Percentiles rank a stretch among this genome's conserved stretches.
Conservation (phyloP, 2,329 filamentous ascomycete genomes). For the Arthrinium puccinioides region DNA sequence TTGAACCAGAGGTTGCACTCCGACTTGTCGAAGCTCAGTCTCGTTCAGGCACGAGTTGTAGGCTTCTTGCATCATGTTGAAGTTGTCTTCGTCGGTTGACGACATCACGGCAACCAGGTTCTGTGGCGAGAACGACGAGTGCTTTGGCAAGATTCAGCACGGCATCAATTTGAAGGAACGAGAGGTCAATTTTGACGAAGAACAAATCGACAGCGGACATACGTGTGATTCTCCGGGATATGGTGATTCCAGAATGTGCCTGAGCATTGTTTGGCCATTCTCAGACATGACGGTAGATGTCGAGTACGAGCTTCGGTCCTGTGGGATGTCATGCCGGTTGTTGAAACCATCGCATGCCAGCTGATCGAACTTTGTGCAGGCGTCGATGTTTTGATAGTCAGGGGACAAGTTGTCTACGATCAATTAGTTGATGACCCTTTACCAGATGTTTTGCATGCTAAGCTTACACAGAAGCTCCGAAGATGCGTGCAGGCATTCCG, state of each 20-base stretch:
- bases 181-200: too few relatives aligned
- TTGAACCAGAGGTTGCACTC: conserved; percentile 46
- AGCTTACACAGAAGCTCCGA: conserved; percentile 46
- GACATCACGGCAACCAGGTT: conserved; percentile 26
- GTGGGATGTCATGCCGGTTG: conserved; percentile 54
- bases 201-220: conserved; percentile 11
- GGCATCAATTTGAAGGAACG: too few relatives aligned
- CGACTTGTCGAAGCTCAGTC: conserved; percentile 44
- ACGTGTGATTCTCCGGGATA: conserved; percentile 37
- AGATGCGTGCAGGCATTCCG: conserved; percentile 56
- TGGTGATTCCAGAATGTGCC: conserved; percentile 55
- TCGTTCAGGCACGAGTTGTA: conserved; percentile 63
- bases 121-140: conserved; percentile 40
- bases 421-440: not conserved
- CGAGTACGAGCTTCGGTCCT: conserved; percentile 55
- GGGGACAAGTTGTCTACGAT: conserved; percentile 48
- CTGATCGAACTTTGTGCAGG: conserved; percentile 63
- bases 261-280: conserved; percentile 48
- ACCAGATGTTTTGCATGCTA: not conserved
- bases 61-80: conserved; percentile 55
- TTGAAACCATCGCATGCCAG: conserved; percentile 63
- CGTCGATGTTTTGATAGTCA: conserved; percentile 55
- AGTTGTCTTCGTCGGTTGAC: conserved; percentile 52
- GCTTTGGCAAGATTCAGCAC: conserved; percentile 21
- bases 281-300: conserved; percentile 56